Conservation (phyloP, 108 stramenopile species). For the Cylindrotheca closterium region DNA sequence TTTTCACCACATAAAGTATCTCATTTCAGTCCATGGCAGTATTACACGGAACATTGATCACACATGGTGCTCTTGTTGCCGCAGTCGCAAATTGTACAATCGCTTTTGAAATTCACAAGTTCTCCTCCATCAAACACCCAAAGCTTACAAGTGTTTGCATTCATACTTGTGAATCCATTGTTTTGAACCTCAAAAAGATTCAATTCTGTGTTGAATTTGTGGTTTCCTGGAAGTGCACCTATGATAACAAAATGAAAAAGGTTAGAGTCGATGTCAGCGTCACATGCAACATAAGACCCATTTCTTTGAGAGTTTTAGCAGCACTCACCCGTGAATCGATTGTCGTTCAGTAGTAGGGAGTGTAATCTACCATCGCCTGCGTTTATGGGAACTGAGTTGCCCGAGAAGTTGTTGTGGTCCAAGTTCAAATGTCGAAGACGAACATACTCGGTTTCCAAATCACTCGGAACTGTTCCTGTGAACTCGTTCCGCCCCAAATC, state of each 20-base stretch:
- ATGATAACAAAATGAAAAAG: too few relatives aligned
- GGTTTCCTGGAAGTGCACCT: conserved; percentile 23
- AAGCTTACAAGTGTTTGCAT: conserved; percentile 26
- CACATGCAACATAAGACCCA: too few relatives aligned
- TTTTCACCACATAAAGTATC: too few relatives aligned
- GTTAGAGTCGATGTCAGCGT: too few relatives aligned
- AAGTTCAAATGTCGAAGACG: conserved; percentile 38
- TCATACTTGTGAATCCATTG: conserved; percentile 30
- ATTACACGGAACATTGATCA: too few relatives aligned
- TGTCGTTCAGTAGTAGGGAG: conserved; percentile 31
- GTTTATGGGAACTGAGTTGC: conserved; percentile 29
- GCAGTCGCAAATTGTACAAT: conserved; percentile 46
- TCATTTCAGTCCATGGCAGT: too few relatives aligned
- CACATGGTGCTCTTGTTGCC: neutral
- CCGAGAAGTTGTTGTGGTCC: conserved; percentile 45
- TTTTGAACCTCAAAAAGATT: conserved; percentile 23
- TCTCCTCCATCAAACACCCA: conserved; percentile 27
- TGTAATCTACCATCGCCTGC: conserved; percentile 47
- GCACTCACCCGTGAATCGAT: conserved; percentile 48
- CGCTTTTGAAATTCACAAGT: conserved; percentile 37
- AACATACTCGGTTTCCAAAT: conserved; percentile 19
- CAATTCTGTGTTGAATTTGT: conserved; percentile 15
- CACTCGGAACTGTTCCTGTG: conserved; percentile 49
- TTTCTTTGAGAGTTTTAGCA: too few relatives aligned
- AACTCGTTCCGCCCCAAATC: conserved; percentile 45